Conservation (phyloP, 352 stramenopile genomes). For the Phytopythium cucurbitacearum region DNA sequence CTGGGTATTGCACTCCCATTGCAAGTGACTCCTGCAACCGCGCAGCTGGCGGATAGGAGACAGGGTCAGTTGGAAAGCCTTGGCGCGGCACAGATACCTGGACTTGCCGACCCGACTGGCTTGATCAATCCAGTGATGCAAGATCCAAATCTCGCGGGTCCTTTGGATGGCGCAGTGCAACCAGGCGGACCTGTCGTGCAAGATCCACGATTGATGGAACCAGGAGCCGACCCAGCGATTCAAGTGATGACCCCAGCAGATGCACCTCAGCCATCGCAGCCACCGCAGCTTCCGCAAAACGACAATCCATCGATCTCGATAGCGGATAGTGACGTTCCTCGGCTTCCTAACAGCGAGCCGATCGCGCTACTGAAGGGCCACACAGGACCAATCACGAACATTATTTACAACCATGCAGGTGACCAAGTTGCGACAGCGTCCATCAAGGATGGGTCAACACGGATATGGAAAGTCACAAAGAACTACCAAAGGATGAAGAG, state of each 20-base stretch:
- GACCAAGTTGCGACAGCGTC: slow-evolving; percentile 92
- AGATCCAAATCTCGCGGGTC: too few species aligned
- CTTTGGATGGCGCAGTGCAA: too few species aligned
- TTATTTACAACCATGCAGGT: slow-evolving; percentile 89
- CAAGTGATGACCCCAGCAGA: not conserved
- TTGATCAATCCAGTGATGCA: too few species aligned
- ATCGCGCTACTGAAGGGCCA: slow-evolving; percentile 82
- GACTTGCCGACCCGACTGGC: too few species aligned
- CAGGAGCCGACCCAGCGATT: too few species aligned
- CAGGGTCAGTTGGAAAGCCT: too few species aligned
- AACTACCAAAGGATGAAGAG: slow-evolving; percentile 57
- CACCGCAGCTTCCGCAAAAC: slow-evolving; percentile 49
- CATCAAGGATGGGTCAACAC: slow-evolving; percentile 90
- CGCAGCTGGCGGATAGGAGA: too few species aligned
- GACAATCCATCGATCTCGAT: slow-evolving; percentile 33
- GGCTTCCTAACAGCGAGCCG: slow-evolving; percentile 39
- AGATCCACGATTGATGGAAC: too few species aligned
- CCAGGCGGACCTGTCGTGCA: too few species aligned
- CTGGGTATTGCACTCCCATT: not conserved
- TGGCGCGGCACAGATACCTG: too few species aligned
- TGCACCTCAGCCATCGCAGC: slow-evolving; percentile 29
- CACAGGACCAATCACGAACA: slow-evolving; percentile 91
- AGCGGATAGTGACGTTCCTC: slow-evolving; percentile 39
- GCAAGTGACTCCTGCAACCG: not conserved
- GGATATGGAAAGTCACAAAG: slow-evolving; percentile 60